Evolutionary conservation across 148 eudicot species (phyloP).

Genomic region (Nyssa sinensis): DNA sequence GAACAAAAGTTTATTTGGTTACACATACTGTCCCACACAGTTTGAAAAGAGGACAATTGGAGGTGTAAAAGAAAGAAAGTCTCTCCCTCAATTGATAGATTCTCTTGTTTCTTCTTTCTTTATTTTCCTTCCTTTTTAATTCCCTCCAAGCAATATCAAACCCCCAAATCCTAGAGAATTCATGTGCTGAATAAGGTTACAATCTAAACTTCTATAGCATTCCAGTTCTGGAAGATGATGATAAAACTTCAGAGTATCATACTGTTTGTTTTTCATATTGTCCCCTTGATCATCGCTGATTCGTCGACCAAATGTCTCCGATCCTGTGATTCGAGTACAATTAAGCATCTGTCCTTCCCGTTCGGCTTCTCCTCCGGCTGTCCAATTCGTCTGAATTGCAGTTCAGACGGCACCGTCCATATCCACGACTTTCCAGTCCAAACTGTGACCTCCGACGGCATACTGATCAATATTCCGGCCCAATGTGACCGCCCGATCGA

Average conservation of each 20-base stretch:
- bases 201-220: background rate
- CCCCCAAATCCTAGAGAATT: background rate
- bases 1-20: no score
- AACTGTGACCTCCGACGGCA: constrained; percentile 6
- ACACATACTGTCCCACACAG: no score
- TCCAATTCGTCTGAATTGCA: constrained; percentile 31
- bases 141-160: background rate
- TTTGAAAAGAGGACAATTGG: background rate
- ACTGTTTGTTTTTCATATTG: background rate
- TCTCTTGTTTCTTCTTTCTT: background rate
- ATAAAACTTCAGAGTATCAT: background rate
- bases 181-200: background rate
- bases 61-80: background rate
- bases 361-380: constrained; percentile 42
- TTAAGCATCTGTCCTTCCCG: constrained; percentile 19
- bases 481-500: constrained; percentile 30
- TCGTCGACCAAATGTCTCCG: constrained; percentile 8
- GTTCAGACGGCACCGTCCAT: constrained; percentile 12
- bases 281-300: background rate
- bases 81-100: background rate
- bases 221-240: background rate
- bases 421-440: constrained; percentile 22
- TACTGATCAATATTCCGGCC: constrained; percentile 30
- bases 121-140: background rate
- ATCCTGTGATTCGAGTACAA: constrained; percentile 15